Evolutionary conservation across 1,284 basidiomycete species (phyloP), one percentile per base, ranked within the genome.

Genomic region (Ustilago bromivora): DNA sequence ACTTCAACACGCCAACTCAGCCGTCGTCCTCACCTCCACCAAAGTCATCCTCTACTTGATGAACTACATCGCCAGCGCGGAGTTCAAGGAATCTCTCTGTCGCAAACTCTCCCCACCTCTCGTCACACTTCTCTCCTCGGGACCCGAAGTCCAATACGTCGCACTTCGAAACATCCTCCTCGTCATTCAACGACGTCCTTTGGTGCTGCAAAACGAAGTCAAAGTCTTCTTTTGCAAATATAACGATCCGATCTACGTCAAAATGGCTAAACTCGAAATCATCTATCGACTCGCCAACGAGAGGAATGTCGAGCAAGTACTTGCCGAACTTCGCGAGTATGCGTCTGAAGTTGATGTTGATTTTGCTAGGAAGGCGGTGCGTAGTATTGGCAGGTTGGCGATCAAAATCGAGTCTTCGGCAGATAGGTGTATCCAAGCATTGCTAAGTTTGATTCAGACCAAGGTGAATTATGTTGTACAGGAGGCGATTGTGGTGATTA

Each of bases 211-310:
- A 87, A 97, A 98, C 87, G 96, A 99, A 84, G 96, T 99, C 86
- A 94, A 95, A 76, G 95, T 98, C 23, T 99, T 99, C 88, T 99
- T 99, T 88, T 98, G 96, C 92, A 99, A 98, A 87, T 99, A 99
- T 88, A 99, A 98, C 85, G 97, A 99, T 85, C 97, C 97, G 2
- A 95, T 97, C 75, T 99, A 99, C 87, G 95, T 99, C 87, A 99
- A 99, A 87, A 90, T 99, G 41, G 96, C 96, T 61, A 99, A 99
- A 85, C 89, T 99, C 66, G 97, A 99, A 86, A 98, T 99, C 82
- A 98, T 99, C 92, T 97, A 98, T 86, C 91, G 97, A 17, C 89
- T 99, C 31, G 94, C 95, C 13, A 91, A 92, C 55, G 92, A 95
- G 77, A 92, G 94, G 84, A 99, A 98, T 85, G 93, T 94, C 38